These are phyloP conservation scores for Pichia occidentalis DNA, from an alignment of 805 yeast species.

Conservation along the genomic window DNA sequence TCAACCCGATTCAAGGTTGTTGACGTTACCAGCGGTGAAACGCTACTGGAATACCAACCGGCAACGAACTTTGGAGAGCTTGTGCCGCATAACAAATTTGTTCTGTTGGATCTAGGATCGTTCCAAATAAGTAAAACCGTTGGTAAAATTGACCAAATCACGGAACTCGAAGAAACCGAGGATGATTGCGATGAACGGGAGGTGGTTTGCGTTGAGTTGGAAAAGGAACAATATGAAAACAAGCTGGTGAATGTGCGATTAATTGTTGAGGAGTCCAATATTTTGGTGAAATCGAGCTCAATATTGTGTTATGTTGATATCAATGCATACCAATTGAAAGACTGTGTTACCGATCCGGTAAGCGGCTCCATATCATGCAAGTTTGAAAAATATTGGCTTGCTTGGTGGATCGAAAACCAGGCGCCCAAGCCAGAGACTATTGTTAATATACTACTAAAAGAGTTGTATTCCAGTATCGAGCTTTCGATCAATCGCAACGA, in stretches of 20 bases:
- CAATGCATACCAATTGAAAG: conserved; percentile 24
- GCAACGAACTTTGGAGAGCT: conserved; percentile 52
- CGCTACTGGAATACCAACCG: conserved; percentile 42
- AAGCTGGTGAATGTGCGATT: conserved; percentile 23
- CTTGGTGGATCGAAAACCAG: conserved; percentile 30
- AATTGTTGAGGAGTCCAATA: conserved; percentile 38
- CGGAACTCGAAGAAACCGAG: conserved; percentile 1
- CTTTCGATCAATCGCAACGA: conserved; percentile 16
- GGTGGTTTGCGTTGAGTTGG: no score
- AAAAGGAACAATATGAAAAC: conserved; percentile 14
- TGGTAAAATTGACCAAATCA: not conserved
- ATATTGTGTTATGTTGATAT: conserved; percentile 32
- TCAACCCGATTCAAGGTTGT: conserved; percentile 48
- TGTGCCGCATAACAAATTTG: conserved; percentile 45
- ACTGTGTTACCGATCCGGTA: conserved; percentile 4
- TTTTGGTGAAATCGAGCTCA: conserved; percentile 47
- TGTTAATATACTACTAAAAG: conserved; percentile 41
- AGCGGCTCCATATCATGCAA: conserved; percentile 5
- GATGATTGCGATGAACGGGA: conserved; percentile 4
- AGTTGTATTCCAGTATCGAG: conserved; percentile 41
- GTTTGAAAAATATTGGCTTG: conserved; percentile 22
- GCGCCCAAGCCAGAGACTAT: conserved; percentile 29
- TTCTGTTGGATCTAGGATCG: conserved; percentile 45
- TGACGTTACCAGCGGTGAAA: conserved; percentile 26
- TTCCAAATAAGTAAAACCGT: conserved; percentile 24